Base-by-base conservation (phyloP, 257 asterid species). In the Petunia axillaris region DNA sequence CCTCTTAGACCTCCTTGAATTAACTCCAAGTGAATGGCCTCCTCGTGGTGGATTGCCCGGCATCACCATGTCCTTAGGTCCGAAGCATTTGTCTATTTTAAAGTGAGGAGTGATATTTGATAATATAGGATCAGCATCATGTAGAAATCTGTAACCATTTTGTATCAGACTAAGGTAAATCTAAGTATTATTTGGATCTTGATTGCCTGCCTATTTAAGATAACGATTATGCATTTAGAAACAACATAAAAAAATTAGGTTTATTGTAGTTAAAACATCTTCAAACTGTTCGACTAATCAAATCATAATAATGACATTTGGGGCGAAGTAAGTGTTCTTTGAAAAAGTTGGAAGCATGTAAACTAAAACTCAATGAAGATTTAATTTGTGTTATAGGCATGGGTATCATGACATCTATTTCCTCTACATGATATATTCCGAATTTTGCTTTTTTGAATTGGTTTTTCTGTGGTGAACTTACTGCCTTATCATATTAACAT, bases 31-130 rank as follows among this genome's bases (percentile, higher is more conserved):
- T 25, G 25, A 25, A 25, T 25, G 25, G 25, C 25, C 25, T 25
- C 25, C 25, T 25, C 25, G 25, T 25, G 25, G 25, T 25, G 25
- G 25, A 25, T 25, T 25, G 25, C 25, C 25, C 25, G 25, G 25
- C 25, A 25, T 25, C 25, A 25, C 25, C 25, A 25, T 25, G 25
- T 25, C 25, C 14, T 4, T 55, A 55, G 60, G 60, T 55, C 16
- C 63, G 3, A 14, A 15, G 63, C 6, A 57, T 57, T n/a, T 57
- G 63, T n/a, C 63, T 36, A 57, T 57, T 57, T 15, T 6, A 57
- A 57, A 57, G 63, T 57, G 63, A 57, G n/a, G 63, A 57, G n/a
- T 57, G 63, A 15, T 57, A 57, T 36, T 62, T 62, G 14, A 60
- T 15, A 35, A 4, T 62, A 15, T 62, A 9, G n/a, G 43, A 63